Evolutionary conservation across 1,139 yeast genomes (phyloP), one percentile per base, ranked within the genome.

Genomic region (Saccharomyces hybrid): DNA sequence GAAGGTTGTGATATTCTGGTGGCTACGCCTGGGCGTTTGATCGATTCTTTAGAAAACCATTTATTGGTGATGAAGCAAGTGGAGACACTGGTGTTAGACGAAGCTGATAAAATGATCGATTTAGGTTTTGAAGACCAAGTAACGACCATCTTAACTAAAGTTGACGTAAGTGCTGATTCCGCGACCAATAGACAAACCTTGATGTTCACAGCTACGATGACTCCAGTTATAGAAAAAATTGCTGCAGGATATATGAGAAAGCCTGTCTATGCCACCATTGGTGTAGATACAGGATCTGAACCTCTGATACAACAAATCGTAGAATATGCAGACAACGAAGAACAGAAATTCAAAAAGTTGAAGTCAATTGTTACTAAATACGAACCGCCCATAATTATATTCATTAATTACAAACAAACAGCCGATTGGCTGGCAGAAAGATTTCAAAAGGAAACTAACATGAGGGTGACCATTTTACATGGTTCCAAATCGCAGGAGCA

Each of bases 131-230:
- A 90, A 64, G 87, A 82, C 50, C 89, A 89, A 60, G 78, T 93
- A 49, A 79, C 78, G 38, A 74, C 77, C 29, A 80, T 93, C 16
- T 70, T 88, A 54, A 73, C 73, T 7, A 31, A 63, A 55, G 23
- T 65, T 44, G 57, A 62, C 57, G 44, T 70, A 72, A 26, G 70
- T 83, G 38, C 88, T 78, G 29, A 67, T 63, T 44, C 58, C 75
- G 6, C 70, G 66, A 54, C 57, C 54, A 58, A 56, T 60, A 60
- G 80, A 57, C 80, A 81, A 50, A 88, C 95, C 0, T 78, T 89
- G 79, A 87, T 93, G 97, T 93, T 88, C 70, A 88, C 97, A 0
- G 98, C 98, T 0, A 93, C 99, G 0, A 84, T 93, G 80, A 87
- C 96, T 0, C 79, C 84, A 0, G 77, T 82, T 0, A 84, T 90